Conservation (phyloP, 345 rosid species). For the Litchi chinensis region DNA sequence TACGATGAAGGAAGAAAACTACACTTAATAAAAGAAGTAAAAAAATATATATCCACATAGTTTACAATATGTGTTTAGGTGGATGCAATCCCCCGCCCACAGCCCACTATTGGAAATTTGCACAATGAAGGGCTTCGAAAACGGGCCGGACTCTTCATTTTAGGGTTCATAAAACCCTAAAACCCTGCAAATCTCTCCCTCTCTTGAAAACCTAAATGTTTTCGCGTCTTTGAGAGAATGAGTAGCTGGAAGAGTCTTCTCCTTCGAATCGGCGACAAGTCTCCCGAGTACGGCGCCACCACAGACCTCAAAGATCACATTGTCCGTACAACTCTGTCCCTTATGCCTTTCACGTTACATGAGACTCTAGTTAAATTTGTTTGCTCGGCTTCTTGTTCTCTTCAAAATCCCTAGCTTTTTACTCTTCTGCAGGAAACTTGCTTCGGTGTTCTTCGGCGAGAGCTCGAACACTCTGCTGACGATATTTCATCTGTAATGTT, state of each 20-base stretch:
- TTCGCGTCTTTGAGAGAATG: constrained; percentile 31
- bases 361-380: not conserved
- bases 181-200: not conserved
- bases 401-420: constrained; percentile 30
- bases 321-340: constrained; percentile 41
- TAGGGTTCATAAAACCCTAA: no score
- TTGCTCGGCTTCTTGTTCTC: not conserved
- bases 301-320: constrained; percentile 84
- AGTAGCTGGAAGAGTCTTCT: constrained; percentile 84
- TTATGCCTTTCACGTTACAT: not conserved
- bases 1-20: no score
- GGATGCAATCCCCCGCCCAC: no score
- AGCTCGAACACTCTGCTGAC: constrained; percentile 71
- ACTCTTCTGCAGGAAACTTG: constrained; percentile 68
- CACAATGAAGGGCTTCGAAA: no score
- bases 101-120: no score
- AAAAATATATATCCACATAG: no score
- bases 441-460: constrained; percentile 73
- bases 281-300: constrained; percentile 71
- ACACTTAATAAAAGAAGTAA: no score
- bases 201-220: not conserved
- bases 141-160: no score
- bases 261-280: constrained; percentile 88
- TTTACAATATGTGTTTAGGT: no score
- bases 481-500: constrained; percentile 59